These are phyloP conservation scores for Deinandra increscens DNA, from an alignment of 129 eudicot species.

Conservation along the genomic window DNA sequence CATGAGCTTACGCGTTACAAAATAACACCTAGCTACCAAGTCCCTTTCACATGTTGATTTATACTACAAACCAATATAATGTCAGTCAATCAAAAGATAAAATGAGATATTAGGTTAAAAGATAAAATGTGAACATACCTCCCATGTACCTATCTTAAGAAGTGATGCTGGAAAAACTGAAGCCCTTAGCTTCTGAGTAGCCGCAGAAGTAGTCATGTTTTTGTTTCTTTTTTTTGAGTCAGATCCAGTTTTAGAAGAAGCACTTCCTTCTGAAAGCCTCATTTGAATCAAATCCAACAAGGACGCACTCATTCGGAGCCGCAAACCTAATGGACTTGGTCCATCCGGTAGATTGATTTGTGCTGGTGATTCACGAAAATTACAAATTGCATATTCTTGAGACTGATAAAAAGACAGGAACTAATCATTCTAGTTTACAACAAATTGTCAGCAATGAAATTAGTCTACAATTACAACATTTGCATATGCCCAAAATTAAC, in stretches of 20 bases:
- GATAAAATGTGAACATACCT: slow-evolving; percentile 43
- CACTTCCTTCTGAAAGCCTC: slow-evolving; percentile 62
- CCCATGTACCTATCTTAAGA: slow-evolving; percentile 87
- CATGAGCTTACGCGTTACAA: slow-evolving; percentile 85
- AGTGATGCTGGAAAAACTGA: slow-evolving; percentile 78
- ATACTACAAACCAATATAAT: slow-evolving; percentile 45
- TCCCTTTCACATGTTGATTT: slow-evolving; percentile 87
- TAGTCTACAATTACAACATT: neutral
- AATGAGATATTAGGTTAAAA: neutral
- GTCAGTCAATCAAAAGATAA: neutral
- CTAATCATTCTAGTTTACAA: too few species aligned
- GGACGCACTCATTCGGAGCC: slow-evolving; percentile 72
- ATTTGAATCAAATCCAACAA: slow-evolving; percentile 80
- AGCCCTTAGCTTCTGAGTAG: slow-evolving; percentile 71
- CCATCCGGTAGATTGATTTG: slow-evolving; percentile 74
- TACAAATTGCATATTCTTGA: slow-evolving; percentile 37
- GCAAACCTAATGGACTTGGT: slow-evolving; percentile 85
- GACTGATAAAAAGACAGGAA: slow-evolving; percentile 20
- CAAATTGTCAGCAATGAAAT: too few species aligned
- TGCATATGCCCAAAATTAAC: neutral
- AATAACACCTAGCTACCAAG: slow-evolving; percentile 87
- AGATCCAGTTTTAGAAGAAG: slow-evolving; percentile 36
- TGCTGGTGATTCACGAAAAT: slow-evolving; percentile 44
- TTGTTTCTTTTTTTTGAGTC: slow-evolving; percentile 46
- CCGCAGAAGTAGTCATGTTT: slow-evolving; percentile 31